Base-by-base conservation (phyloP, 2,329 filamentous ascomycete genomes). In the Hymenoscyphus albidus region DNA sequence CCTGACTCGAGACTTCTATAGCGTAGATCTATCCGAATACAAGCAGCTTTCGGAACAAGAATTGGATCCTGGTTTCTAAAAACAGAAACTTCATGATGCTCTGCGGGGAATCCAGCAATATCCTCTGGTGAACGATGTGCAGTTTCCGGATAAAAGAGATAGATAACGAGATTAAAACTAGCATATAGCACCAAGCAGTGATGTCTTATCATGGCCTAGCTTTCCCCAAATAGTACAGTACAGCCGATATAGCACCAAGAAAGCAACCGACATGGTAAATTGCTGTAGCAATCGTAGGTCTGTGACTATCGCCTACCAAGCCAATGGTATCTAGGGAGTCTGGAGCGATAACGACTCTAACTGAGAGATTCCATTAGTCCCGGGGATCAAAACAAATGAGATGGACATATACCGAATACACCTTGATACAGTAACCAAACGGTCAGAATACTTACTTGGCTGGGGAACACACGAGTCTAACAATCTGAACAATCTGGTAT, bases 121-220 rank as follows among this genome's bases (percentile, higher is more conserved):
- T 85, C 81, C 68, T 85, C 82, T 0, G 85, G 76, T 1, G 74
- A 76, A 9, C 82, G 73, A 51, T 80, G 80, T 31, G 75, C 77
- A 0, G 83, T 86, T 70, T 86, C 84, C 0, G 84, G 83, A 59
- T 82, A 84, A 69, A 81, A 78, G 63, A 79, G 77, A 70, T 79
- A 81, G 1, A 80, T 72, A 5, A 80, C 70, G 0, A 79, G 79
- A 0, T 80, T 72, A 58, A 80, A 80, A 12, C 70, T 68, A 27
- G 72, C 72, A 57, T 74, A 75, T 44, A 76, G 65, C 5, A 72
- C 70, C 0, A 73, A 74, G 67, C 76, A 78, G n/a, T 72, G 18
- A 78, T 75, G 67, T 83, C 40, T 78, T 78, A 69, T 80, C 80
- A 14, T 85, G 80, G 32, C 85, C 85, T 18, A 87, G 80, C 16